Base-by-base conservation (phyloP, 495 filamentous ascomycete genomes). In the Chaetomium cochliodes region DNA sequence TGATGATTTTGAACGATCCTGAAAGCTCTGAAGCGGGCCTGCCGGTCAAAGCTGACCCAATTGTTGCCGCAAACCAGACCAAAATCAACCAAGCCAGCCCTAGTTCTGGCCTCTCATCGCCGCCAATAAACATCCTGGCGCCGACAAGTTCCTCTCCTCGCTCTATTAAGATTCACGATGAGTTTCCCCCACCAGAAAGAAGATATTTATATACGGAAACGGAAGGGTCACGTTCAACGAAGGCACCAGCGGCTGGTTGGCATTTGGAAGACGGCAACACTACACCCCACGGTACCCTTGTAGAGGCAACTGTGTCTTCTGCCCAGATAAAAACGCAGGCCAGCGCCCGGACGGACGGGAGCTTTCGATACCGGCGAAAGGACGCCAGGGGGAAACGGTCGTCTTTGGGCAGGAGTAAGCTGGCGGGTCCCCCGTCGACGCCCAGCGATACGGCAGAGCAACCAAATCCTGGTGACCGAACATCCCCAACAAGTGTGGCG, bases 351-450 rank as follows among this genome's bases (percentile, higher is more conserved):
- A 73, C 54, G 0, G 72, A 72, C 50, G 67, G 67, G 6, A 74
- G 72, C 63, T 74, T 74, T 57, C 69, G 67, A 20, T 74, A 69
- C 67, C 63, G 59, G 42, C 60, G 62, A 49, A 63, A 61, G 41
- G 53, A 23, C n/a, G n/a, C 28, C 47, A 63, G 53, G 46, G 39
- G n/a, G 23, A 67, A 60, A 22, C 12, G 16, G 7, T 30, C 42
- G 0, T 37, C 52, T 12, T 16, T 47, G 25, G 25, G 22, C 20
- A 18, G 47, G n/a, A 58, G 49, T 33, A 62, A 33, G 26, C 42
- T 62, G 28, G 41, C 46, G 13, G 11, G 12, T 8, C 18, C 52
- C 30, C 26, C 23, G 11, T 51, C 25, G 23, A 12, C 6, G n/a
- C 12, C 12, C 20, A 49, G 33, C 26, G 50, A 60, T 23, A 15